Evolutionary conservation across 331 rosid genomes (phyloP), one percentile per base, ranked within the genome.

Genomic region (Spiraea crenata): DNA sequence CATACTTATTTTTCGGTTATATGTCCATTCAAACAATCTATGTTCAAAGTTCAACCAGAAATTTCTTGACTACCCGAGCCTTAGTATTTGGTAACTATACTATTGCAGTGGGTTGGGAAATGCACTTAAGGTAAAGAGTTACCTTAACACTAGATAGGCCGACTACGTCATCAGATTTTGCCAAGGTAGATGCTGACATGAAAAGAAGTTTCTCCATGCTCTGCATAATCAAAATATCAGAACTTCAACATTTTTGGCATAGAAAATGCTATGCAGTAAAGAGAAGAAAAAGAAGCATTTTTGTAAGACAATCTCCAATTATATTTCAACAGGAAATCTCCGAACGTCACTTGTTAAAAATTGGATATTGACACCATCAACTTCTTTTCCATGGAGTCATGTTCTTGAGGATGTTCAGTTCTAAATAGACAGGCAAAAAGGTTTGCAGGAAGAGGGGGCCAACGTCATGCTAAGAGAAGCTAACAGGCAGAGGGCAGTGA

Each of bases 131-230:
- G 57, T 54, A 52, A 65, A 44, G 63, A 25, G 71, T 75, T 63
- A 82, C 83, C 60, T 68, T 75, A 47, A 64, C 65, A 70, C 42
- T 60, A 48, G 63, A 59, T 49, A 67, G 51, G 3, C 39, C 72
- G 34, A 37, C 39, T 55, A 61, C 49, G 58, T 75, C 74, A 44
- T 79, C 71, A 38, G 49, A 39, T 48, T 75, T 82, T 69, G 57
- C 78, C 86, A 75, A 72, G 16, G 79, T 75, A 37, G 82, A 58
- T 63, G 67, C 63, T 69, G 85, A 73, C 64, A 71, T 55, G 47
- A 63, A 72, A 68, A 75, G 73, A 55, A 78, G 79, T 41, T 82
- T 65, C 73, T 79, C 83, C 83, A 79, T 50, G 45, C 81, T 75
- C 86, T 79, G 80, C 70, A 57, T 62, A 45, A 67, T 62, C 46